Base-by-base conservation (phyloP, 1,284 basidiomycete species). In the Irpex sp. region DNA sequence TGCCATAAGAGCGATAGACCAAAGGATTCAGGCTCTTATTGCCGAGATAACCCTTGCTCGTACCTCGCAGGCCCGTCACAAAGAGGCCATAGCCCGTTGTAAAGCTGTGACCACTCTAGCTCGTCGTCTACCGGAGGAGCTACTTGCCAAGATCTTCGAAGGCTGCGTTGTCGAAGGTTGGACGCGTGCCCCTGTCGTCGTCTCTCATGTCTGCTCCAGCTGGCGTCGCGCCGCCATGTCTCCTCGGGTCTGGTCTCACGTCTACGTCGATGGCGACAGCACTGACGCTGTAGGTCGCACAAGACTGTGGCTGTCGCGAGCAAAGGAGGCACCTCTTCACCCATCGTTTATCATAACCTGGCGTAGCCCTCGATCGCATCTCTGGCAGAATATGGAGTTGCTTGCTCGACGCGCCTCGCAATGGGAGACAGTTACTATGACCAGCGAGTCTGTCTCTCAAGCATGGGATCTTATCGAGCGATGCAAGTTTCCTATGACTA, bases 161-260 rank as follows among this genome's bases (percentile, higher is more conserved):
- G 71, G 77, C 36, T 85, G 83, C 68, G 78, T 81, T 6, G 72
- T 72, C 21, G 76, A 78, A 57, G 83, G 83, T 9, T 87, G 83
- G 82, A 81, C 80, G 17, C 78, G 79, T 21, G 84, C 81, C 8
- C 86, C 86, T 13, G 70, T 88, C 17, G 76, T 79, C 53, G 79
- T 79, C 50, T 87, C 85, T 11, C 83, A 86, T 58, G 85, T 88
- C 39, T 89, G 85, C 67, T 78, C 81, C 2, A 75, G 81, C 61
- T 89, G 87, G 87, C 78, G 85, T 59, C 77, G 75, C 66, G 85
- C 84, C 0, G 77, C 83, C 4, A 72, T 71, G 57, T 75, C 77
- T 37, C 83, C 86, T 26, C 75, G 77, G 21, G 79, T 87, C 35
- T 89, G 87, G 87, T 84, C 84, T 4, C 76, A 81, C 66, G 67